Base-by-base conservation (phyloP, 225 moss, liverwort and hornwort genomes). In the Sphagnum contortum region DNA sequence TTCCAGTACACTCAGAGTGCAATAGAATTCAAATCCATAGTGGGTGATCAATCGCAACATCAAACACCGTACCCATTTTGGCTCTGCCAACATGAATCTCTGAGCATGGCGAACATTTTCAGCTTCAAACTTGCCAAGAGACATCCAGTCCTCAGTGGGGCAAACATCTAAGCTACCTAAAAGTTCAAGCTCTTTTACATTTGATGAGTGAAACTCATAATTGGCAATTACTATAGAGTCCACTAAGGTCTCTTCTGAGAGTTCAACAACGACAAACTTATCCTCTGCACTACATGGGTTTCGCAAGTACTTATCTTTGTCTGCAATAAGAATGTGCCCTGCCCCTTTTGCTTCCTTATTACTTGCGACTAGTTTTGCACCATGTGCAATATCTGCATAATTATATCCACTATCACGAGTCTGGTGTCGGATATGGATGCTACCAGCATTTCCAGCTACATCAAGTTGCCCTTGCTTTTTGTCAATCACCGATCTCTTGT, bases 291-390 rank as follows among this genome's bases (percentile, higher is more conserved):
- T 89, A 59, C 98, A 98, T 3, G 93, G 98, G 69, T 93, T 98
- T 57, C 93, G 91, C 2, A 98, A 78, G 68, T 98, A 98, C 64
- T 93, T 98, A 73, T 98, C 98, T 66, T 86, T 93, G 59, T 98
- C 93, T 47, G 89, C 80, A 10, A 76, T 83, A 56, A 98, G 83
- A 60, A 98, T 84, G 61, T 98, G 84, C 29, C 80, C 78, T 14
- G 91, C 87, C 66, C 98, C 98, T 71, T 91, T 98, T 1, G 93
- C 85, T 72, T 98, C 98, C 74, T 98, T 98, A 66, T 93, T 98
- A 5, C 76, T 82, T 44, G 76, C 76, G 13, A 93, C 82, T 13
- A 93, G 74, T 74, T 93, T 98, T 3, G 91, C 93, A 61, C 98
- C 98, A 53, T 93, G 89, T 5, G 89, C 65, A 47, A 75, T 70